A percentile compares a stretch with the other conserved stretches of the same genome.
These are phyloP conservation scores for Debaryomycetaceae sp. DNA, from an alignment of 1,139 yeast species.

Conservation along the genomic window DNA sequence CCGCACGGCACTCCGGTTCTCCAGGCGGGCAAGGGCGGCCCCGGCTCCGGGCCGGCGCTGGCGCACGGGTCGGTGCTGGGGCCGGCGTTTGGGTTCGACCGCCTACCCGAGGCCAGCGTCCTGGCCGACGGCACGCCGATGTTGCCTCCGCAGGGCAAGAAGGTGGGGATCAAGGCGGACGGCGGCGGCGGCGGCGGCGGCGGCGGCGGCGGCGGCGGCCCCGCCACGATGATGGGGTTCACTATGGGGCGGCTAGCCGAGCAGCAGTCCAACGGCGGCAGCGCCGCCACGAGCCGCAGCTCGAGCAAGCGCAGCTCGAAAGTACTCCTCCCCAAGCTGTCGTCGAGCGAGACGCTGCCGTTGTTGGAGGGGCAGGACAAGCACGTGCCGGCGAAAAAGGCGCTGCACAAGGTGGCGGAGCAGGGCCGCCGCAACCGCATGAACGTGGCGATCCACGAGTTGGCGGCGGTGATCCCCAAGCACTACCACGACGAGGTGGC, in stretches of 20 bases:
- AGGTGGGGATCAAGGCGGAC: conserved; percentile 16
- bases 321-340: conserved; percentile 11
- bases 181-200: too few species aligned
- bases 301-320: background rate
- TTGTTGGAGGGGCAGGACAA: conserved; percentile 16
- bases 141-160: conserved; percentile 36
- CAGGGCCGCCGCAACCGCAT: conserved; percentile 92
- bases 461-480: conserved; percentile 66
- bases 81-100: conserved; percentile 20
- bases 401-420: conserved; percentile 90
- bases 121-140: conserved; percentile 26
- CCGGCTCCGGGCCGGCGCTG: conserved; percentile 7
- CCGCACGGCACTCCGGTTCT: conserved; percentile 48
- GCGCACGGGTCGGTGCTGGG: background rate
- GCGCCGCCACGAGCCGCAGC: background rate
- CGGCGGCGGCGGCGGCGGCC: too few species aligned
- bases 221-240: conserved; percentile 39
- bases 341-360: conserved; percentile 18
- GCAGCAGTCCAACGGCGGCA: conserved; percentile 19
- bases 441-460: conserved; percentile 78
- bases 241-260: conserved; percentile 47
- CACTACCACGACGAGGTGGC: conserved; percentile 51
- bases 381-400: conserved; percentile 49
- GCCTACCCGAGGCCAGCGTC: conserved; percentile 34
- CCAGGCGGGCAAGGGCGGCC: conserved; percentile 19